Evolutionary conservation across 441 rosid genomes (phyloP), one percentile per base, ranked within the genome.

Genomic region (Pelargonium australe): DNA sequence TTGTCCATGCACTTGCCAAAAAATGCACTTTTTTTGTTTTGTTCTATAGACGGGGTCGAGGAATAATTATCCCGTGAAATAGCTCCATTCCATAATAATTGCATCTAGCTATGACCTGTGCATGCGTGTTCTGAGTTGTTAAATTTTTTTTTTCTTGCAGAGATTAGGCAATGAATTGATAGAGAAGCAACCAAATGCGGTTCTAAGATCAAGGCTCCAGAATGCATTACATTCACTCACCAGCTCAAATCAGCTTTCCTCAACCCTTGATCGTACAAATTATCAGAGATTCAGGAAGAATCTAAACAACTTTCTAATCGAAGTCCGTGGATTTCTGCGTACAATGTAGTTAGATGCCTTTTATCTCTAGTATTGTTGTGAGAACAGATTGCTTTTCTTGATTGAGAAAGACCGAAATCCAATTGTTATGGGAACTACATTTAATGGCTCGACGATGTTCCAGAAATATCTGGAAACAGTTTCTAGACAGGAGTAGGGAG

Each of bases 221-320:
- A 88, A 76, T 55, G 96, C 97, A 1, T 79, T 91, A 64, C 96
- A 86, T 68, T 76, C 83, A 37, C 94, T 95, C 28, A 91, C 97
- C 13, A 91, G 85, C 58, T 77, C 96, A 34, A 95, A 91, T 74
- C 92, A 95, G 84, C 89, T 95, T 13, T 84, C 95, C 2, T 79
- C 86, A 7, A 74, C 87, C 20, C 85, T 95, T 28, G 96, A 95
- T 78, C 97, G 99, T 28, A 71, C 87, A 69, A 91, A 92, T 79
- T 85, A 88, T 85, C 96, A 87, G 80, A 88, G 96, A 71, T 95
- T 91, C 72, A 83, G 99, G 80, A 95, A 91, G 83, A 95, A 95
- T 68, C 80, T 91, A 58, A 85, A 80, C 81, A 81, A 66, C 78
- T 95, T 95, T 79, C 84, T 92, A 66, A 67, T 89, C 16, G 95